Base-by-base conservation (phyloP, 192 early-diverging fungal genomes). In the Coemansia sp. region DNA sequence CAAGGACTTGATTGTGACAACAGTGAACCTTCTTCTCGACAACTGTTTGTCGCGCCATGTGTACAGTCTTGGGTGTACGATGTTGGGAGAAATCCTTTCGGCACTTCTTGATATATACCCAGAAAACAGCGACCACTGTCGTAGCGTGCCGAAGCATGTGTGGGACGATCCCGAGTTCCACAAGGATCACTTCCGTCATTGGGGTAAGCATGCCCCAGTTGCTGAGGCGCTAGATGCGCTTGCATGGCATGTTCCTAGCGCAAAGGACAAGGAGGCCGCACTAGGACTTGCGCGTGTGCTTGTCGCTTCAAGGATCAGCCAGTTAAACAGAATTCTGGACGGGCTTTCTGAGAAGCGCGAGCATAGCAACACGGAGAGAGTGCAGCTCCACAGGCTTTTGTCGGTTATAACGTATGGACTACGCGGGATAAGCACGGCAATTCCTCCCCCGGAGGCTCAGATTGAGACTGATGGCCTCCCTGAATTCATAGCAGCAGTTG, bases 211-310 rank as follows among this genome's bases (percentile, higher is more conserved):
- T 1, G 68, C 75, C 0, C 73, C 89, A 47, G 72, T 86, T 0
- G 72, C 85, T 0, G 72, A 86, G 49, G 41, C 66, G 0, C 26
- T 19, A 1, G 80, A 92, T 21, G 62, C 77, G 18, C 60, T 95
- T 9, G 54, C 87, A 56, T 98, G 96, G 96, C 93, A 96, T 69
- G 67, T 83, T 10, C 93, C 95, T 9, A 85, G 72, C 21, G 68
- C 85, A 19, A 74, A 83, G 1, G 95, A 94, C 62, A 78, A 89
- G 13, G 72, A 87, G 22, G 88, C 90, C 66, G 91, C 89, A 1
- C 66, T 91, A 13, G 85, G 88, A 39, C 62, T 96, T 15, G 69
- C 92, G 32, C 82, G 87, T 1, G 61, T 54, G 1, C 83, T 91
- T 47, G 74, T 87, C 6, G 61, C 68, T 8, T 86, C 88, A 18